Conservation (phyloP, 163 green algal species). For the Picocystis sp. region DNA sequence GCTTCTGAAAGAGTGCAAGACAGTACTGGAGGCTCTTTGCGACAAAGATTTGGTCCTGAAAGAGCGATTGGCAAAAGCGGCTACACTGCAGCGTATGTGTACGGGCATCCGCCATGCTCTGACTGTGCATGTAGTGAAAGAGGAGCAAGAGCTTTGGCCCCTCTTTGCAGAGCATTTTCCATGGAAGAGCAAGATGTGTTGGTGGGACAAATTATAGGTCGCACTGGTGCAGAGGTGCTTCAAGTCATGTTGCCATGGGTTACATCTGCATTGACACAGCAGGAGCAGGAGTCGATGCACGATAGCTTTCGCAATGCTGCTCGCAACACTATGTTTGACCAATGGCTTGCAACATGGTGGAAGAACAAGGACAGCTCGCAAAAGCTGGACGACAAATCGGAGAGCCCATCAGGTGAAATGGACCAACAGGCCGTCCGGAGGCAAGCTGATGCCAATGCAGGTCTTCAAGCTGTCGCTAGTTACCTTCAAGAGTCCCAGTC, state of each 20-base stretch:
- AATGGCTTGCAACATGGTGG: conserved; percentile 54
- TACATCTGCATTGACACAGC: conserved; percentile 39
- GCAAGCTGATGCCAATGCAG: not conserved
- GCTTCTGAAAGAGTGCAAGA: conserved; percentile 52
- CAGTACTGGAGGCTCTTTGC: not conserved
- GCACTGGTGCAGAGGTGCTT: conserved; percentile 87
- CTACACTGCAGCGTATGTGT: conserved; percentile 52
- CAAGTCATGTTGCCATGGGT: conserved; percentile 68
- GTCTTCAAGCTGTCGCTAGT: not conserved
- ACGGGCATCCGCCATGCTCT: conserved; percentile 64
- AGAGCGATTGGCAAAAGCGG: not conserved
- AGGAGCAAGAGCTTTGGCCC: conserved; percentile 94
- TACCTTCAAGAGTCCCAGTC: no score
- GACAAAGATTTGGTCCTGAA: not conserved
- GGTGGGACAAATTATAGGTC: conserved; percentile 78
- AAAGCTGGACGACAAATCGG: not conserved
- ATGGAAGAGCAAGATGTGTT: conserved; percentile 79
- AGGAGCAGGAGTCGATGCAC: conserved; percentile 81
- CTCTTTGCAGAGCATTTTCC: conserved; percentile 90
- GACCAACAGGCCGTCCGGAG: not conserved
- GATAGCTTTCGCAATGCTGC: conserved; percentile 59
- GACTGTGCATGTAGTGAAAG: conserved; percentile 68
- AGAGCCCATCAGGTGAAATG: not conserved
- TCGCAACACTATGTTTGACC: conserved; percentile 84
- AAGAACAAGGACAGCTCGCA: conserved; percentile 5